Evolutionary conservation across 805 yeast species (phyloP).

Genomic region (Metschnikowia colocasiae): DNA sequence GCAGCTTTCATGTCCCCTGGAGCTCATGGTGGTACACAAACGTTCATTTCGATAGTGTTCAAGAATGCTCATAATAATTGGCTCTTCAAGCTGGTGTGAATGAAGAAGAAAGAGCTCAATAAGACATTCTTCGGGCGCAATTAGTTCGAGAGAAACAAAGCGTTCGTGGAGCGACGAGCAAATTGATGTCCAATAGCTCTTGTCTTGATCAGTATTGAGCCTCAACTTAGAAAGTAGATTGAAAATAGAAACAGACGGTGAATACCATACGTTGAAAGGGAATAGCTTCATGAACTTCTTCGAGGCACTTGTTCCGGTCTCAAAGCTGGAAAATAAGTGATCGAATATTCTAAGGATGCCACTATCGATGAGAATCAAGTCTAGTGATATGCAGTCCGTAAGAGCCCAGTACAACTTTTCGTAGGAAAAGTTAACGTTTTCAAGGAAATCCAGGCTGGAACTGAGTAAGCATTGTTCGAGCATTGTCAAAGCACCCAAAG

Average conservation of each 20-base stretch:
- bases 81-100: slow-evolving; percentile 34
- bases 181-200: slow-evolving; percentile 31
- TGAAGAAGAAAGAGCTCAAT: slow-evolving; percentile 39
- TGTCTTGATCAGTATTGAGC: slow-evolving; percentile 26
- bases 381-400: slow-evolving; percentile 28
- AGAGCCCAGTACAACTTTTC: slow-evolving; percentile 32
- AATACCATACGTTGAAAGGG: slow-evolving; percentile 42
- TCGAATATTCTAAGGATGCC: slow-evolving; percentile 40
- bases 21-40: slow-evolving; percentile 50
- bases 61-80: slow-evolving; percentile 43
- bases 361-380: slow-evolving; percentile 37
- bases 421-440: slow-evolving; percentile 13
- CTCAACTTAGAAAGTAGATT: slow-evolving; percentile 29
- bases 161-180: slow-evolving; percentile 33
- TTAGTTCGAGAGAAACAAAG: slow-evolving; percentile 30
- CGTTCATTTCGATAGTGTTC: slow-evolving; percentile 46
- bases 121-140: slow-evolving; percentile 42
- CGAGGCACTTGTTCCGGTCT: slow-evolving; percentile 11
- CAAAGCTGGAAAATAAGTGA: slow-evolving; percentile 33
- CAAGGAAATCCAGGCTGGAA: slow-evolving; percentile 3
- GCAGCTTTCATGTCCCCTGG: slow-evolving; percentile 50
- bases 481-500: slow-evolving; percentile 37
- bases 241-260: slow-evolving; percentile 37
- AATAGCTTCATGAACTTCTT: slow-evolving; percentile 23
- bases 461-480: slow-evolving; percentile 24